phyloP scores from a whole-genome alignment of 2,329 filamentous ascomycete species.

The Exophiala dermatitidis region DNA sequence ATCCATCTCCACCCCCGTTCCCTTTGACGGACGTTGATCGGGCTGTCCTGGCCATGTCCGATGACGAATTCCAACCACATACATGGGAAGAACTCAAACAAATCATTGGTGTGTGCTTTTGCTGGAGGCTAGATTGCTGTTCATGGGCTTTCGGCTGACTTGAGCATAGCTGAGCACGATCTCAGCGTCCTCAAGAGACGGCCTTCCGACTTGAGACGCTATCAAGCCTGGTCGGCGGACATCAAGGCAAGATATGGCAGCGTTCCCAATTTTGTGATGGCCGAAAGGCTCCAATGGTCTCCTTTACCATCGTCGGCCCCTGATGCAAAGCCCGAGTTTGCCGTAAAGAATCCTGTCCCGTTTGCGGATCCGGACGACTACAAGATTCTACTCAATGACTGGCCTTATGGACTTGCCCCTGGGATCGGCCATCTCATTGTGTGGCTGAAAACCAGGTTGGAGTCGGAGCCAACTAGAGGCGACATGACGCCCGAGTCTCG shows the following conservation, averaged over 20 bases:
- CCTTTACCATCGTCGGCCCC: constrained; percentile 27
- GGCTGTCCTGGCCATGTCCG: constrained; percentile 43
- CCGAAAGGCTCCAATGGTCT: constrained; percentile 49
- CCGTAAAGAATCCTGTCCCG: constrained; percentile 42
- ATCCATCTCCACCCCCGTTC: constrained; percentile 31
- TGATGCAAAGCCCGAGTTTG: constrained; percentile 34
- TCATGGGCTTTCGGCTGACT: constrained; percentile 4
- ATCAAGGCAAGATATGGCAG: constrained; percentile 51
- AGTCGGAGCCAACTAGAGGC: constrained; percentile 40
- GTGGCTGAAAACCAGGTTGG: constrained; percentile 49
- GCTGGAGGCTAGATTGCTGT: not conserved
- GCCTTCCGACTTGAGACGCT: constrained; percentile 52
- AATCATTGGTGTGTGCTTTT: constrained; percentile 43
- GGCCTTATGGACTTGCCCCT: constrained; percentile 53
- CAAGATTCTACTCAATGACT: constrained; percentile 54
- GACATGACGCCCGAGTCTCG: constrained; percentile 47
- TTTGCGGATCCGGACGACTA: constrained; percentile 51
- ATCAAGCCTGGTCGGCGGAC: constrained; percentile 52
- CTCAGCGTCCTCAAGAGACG: constrained; percentile 52
- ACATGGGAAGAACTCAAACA: constrained; percentile 47
- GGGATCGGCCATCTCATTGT: constrained; percentile 53
- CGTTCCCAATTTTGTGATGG: constrained; percentile 51
- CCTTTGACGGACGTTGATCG: constrained; percentile 46
- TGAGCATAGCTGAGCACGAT: constrained; percentile 40
- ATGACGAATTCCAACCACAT: constrained; percentile 47